phyloP scores from a whole-genome alignment of 1,284 basidiomycete species.

The Cystobasidium sp. region DNA sequence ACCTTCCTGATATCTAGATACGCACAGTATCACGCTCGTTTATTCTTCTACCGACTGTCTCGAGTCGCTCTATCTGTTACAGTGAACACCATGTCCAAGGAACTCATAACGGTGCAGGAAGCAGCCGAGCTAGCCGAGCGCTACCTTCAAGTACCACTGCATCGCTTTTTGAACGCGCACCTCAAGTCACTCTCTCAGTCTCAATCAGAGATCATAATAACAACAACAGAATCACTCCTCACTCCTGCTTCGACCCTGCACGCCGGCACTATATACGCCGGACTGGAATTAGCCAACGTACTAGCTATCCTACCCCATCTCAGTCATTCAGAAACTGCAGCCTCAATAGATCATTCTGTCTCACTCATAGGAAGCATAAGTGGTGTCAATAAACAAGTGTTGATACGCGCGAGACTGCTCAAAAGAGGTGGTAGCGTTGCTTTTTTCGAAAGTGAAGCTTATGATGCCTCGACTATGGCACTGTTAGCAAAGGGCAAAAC shows the following conservation, averaged over 20 bases:
- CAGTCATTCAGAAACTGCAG: slow-evolving; percentile 2
- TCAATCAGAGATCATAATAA: not conserved
- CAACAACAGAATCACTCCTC: slow-evolving; percentile 1
- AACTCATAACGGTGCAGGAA: not conserved
- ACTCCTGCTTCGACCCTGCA: slow-evolving; percentile 26
- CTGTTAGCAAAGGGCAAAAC: slow-evolving; percentile 27
- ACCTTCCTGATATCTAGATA: no score
- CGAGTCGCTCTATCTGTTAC: no score
- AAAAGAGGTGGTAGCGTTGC: slow-evolving; percentile 18
- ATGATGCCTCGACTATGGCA: slow-evolving; percentile 9
- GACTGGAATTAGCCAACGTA: slow-evolving; percentile 28
- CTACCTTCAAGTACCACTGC: slow-evolving; percentile 17
- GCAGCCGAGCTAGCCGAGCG: not conserved
- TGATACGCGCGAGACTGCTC: slow-evolving; percentile 20
- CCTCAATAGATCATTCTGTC: slow-evolving; percentile 15
- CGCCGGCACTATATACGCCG: slow-evolving; percentile 23
- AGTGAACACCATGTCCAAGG: not conserved
- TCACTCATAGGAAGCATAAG: slow-evolving; percentile 16
- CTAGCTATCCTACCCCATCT: slow-evolving; percentile 18
- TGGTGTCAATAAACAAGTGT: slow-evolving; percentile 6
- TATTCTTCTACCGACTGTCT: no score
- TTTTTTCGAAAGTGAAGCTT: slow-evolving; percentile 31
- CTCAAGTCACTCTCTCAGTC: not conserved
- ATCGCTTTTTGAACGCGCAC: slow-evolving; percentile 4
- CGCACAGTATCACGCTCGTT: no score